Evolutionary conservation across 1,284 basidiomycete genomes (phyloP), one percentile per base, ranked within the genome.

Genomic region (Ustilago sp.): DNA sequence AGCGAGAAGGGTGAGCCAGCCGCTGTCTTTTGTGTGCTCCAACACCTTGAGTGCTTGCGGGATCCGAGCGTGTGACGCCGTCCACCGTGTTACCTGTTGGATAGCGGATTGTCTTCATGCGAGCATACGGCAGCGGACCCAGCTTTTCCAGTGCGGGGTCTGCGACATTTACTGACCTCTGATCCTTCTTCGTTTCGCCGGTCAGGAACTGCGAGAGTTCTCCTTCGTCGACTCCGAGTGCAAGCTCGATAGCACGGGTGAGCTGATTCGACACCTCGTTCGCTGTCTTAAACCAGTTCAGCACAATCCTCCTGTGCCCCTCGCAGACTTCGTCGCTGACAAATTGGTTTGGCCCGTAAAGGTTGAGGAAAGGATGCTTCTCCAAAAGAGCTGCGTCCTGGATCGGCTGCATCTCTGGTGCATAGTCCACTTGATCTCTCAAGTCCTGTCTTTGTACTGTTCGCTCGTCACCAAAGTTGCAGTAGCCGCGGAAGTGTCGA

Each of bases 31-130:
- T 80, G 63, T 83, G 81, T 7, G 81, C 79, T 17, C 81, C 81
- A 1, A 83, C 81, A 23, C 81, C 81, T 52, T 83, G 81, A 2
- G 73, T 77, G 38, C 63, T 73, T 8, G 43, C 5, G 2, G 61
- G 51, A n/a, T 67, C 71, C 19, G 48, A 43, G 17, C 74, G 66
- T 12, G 55, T 47, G 45, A 80, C 67, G 2, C 79, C 79, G 41
- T 82, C 80, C 2, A 81, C 79, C 0, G 19, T 59, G 15, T 51
- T 41, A 5, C 69, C 79, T 0, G 55, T 56, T 2, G 81, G 81
- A 45, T 83, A 83, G 4, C 81, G 72, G 51, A 83, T 83, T 12
- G 71, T 77, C 68, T 83, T 83, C 79, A 82, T 79, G 9, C 81
- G 48, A 11, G 74, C 69, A 59, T 80, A 83, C 31, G 68, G 76